Conservation (phyloP, 352 stramenopile species). For the Phytophthora megakarya region DNA sequence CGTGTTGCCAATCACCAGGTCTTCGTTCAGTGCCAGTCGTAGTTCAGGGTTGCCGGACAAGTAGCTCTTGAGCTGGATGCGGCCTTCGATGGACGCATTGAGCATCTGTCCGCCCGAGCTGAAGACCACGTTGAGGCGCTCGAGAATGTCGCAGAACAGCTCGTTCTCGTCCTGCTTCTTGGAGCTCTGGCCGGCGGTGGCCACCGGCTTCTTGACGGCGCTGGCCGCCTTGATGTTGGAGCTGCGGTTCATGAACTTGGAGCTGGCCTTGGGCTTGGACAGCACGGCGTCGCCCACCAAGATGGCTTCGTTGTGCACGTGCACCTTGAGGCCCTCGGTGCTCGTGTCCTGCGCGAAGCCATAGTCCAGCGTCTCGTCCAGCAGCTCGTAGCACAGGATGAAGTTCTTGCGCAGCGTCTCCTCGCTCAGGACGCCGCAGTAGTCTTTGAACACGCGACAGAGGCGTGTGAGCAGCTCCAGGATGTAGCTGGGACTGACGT, state of each 20-base stretch:
- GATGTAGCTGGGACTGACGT: constrained; percentile 95
- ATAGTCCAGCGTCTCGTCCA: constrained; percentile 99
- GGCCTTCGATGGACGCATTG: constrained; percentile 98
- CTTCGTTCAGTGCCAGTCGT: constrained; percentile 96
- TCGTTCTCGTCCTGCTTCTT: constrained; percentile 96
- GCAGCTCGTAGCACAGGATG: constrained; percentile 98
- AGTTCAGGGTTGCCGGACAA: constrained; percentile 98
- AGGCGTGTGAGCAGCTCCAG: constrained; percentile 95
- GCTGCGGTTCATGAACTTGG: constrained; percentile 84
- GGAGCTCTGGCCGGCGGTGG: constrained; percentile 65
- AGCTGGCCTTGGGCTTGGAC: constrained; percentile 91
- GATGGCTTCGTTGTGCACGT: constrained; percentile 99
- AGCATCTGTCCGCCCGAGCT: constrained; percentile 96
- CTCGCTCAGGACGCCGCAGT: constrained; percentile 98
- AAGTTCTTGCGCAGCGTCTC: constrained; percentile 99
- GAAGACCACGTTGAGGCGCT: constrained; percentile 98
- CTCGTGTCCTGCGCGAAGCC: constrained; percentile 98
- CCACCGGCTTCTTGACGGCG: constrained; percentile 90
- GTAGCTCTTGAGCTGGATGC: constrained; percentile 99
- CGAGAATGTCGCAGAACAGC: constrained; percentile 99
- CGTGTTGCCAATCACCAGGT: constrained; percentile 94
- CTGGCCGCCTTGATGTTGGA: constrained; percentile 81
- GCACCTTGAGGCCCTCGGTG: constrained; percentile 97
- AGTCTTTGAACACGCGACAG: constrained; percentile 99
- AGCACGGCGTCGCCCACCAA: constrained; percentile 84